These are phyloP conservation scores for Lipomyces japonicus DNA, from an alignment of 805 yeast species.

Conservation along the genomic window DNA sequence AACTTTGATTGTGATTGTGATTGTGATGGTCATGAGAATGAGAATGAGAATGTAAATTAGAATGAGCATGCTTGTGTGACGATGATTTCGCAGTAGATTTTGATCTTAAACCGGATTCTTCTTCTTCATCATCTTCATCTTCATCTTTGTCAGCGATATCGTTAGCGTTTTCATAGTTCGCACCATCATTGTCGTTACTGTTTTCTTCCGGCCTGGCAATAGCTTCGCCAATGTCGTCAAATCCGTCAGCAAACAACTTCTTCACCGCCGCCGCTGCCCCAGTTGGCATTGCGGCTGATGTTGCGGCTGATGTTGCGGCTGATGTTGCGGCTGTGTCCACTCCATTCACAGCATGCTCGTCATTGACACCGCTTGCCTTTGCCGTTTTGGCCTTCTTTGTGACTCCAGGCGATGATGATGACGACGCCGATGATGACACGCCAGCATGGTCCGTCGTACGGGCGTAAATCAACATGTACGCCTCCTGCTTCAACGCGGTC, in stretches of 20 bases:
- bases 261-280: no score
- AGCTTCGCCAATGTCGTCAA: no score
- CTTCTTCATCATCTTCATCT: not conserved
- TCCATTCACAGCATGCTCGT: not conserved
- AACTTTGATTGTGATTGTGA: no score
- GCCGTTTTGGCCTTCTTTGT: not conserved
- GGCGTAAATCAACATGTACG: conserved; percentile 84
- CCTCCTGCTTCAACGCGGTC: conserved; percentile 77
- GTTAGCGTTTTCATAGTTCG: not conserved
- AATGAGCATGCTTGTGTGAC: no score
- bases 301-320: not conserved
- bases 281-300: no score
- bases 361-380: not conserved
- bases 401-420: not conserved
- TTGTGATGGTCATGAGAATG: no score
- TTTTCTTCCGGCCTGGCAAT: no score
- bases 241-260: no score
- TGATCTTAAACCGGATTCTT: not conserved
- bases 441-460: no score
- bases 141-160: not conserved
- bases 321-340: not conserved
- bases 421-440: not conserved
- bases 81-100: no score
- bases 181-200: not conserved
- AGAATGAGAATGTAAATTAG: no score